Percentiles rank a stretch among this genome's conserved stretches.
Evolutionary conservation across 106 monocot species (phyloP).

Genomic region (Dactylorhiza incarnata): DNA sequence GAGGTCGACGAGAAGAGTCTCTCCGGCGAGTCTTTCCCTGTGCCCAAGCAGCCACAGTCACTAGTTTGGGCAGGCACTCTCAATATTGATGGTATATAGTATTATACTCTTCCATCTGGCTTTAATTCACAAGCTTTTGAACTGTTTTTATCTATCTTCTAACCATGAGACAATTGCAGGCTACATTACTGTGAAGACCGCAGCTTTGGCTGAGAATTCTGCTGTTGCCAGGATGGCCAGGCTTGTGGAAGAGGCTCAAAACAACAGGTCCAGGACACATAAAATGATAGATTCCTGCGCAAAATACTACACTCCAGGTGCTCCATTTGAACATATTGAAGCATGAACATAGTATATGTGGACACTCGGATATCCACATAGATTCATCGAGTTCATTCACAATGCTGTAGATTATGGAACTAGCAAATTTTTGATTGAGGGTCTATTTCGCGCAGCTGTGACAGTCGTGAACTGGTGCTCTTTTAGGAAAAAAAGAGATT

Average conservation of each 20-base stretch:
- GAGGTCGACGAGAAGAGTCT: constrained; percentile 85
- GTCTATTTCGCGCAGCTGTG: too few relatives aligned
- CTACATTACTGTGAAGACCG: constrained; percentile 78
- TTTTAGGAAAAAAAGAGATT: too few relatives aligned
- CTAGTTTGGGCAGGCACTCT: constrained; percentile 91
- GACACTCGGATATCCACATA: too few relatives aligned
- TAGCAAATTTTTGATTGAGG: too few relatives aligned
- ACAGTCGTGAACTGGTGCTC: too few relatives aligned
- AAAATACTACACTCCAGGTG: constrained; percentile 92
- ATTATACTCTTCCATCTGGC: background rate
- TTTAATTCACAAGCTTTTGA: background rate
- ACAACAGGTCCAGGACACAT: constrained; percentile 73
- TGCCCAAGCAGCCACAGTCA: constrained; percentile 59
- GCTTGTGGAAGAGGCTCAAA: constrained; percentile 97
- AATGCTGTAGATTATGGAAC: too few relatives aligned
- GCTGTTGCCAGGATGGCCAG: constrained; percentile 91
- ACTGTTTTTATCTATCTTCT: background rate
- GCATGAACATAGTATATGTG: background rate
- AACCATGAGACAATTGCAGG: constrained; percentile 30
- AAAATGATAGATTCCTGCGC: constrained; percentile 77
- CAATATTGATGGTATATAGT: constrained; percentile 65
- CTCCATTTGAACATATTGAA: constrained; percentile 2
- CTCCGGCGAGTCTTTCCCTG: constrained; percentile 89
- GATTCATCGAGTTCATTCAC: too few relatives aligned
- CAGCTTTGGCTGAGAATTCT: constrained; percentile 86